A percentile compares a stretch with the other conserved stretches of the same genome.
These are phyloP conservation scores for Arabidopsis hybrid DNA, from an alignment of 441 rosid genomes.

Conservation along the genomic window DNA sequence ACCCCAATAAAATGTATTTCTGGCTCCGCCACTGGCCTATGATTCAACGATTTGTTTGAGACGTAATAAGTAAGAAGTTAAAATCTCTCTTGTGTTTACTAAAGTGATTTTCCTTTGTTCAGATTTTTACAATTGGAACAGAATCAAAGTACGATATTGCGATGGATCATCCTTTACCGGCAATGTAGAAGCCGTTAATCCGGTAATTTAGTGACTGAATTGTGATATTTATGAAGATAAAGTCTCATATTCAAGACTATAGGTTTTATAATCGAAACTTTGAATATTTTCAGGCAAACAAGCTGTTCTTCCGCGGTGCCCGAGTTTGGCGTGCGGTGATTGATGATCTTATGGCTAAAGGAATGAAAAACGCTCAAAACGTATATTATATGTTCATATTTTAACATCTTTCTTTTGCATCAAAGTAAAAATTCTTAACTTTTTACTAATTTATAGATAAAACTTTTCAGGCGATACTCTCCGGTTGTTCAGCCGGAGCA, in stretches of 20 bases:
- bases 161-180: slow-evolving; percentile 91
- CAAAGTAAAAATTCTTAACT: background rate
- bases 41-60: too few relatives aligned
- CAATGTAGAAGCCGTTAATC: slow-evolving; percentile 67
- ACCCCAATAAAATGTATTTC: too few relatives aligned
- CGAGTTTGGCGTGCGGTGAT: slow-evolving; percentile 73
- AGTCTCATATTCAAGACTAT: background rate
- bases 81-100: background rate
- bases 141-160: slow-evolving; percentile 83
- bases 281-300: slow-evolving; percentile 51
- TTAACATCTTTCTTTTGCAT: background rate
- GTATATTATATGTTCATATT: slow-evolving; percentile 42
- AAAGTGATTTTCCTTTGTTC: background rate
- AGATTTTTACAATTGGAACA: slow-evolving; percentile 89
- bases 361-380: slow-evolving; percentile 77
- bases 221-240: background rate
- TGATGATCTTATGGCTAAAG: slow-evolving; percentile 73
- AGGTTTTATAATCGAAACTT: background rate
- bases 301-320: slow-evolving; percentile 76
- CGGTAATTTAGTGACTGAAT: slow-evolving; percentile 48
- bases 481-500: slow-evolving; percentile 96
- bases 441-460: background rate
- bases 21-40: too few relatives aligned
- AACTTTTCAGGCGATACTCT: slow-evolving; percentile 74
- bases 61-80: too few relatives aligned